A percentile compares a stretch with the other conserved stretches of the same genome.
phyloP scores from a whole-genome alignment of 768 basidiomycete genomes.

The Rhodotorula toruloides region DNA sequence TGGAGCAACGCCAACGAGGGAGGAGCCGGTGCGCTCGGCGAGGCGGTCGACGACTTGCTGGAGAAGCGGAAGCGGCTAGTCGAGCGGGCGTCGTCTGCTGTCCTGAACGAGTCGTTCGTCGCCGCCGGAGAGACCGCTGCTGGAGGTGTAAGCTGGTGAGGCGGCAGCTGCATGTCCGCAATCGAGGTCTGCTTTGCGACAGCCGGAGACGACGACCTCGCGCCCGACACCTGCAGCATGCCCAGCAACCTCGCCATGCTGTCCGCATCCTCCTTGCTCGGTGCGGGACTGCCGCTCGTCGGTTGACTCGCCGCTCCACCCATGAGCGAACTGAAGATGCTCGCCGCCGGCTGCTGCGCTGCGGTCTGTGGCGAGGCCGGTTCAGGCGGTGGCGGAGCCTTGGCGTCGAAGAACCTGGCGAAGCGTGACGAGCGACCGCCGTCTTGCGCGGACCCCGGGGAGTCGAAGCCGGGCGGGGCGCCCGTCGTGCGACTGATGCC shows the following conservation, averaged over 20 bases:
- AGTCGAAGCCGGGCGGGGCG: conserved; percentile 16
- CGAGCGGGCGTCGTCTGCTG: conserved; percentile 13
- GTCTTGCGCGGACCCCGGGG: neutral
- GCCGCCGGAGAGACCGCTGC: neutral
- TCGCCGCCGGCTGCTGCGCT: conserved; percentile 12
- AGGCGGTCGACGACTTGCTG: neutral
- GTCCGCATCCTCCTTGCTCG: conserved; percentile 35
- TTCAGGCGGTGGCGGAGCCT: conserved; percentile 13
- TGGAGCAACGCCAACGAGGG: neutral
- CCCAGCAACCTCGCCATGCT: conserved; percentile 33
- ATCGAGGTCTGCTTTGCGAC: no score
- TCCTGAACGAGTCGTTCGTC: neutral
- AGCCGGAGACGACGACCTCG: neutral
- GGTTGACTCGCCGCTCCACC: neutral
- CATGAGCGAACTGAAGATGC: conserved; percentile 29
- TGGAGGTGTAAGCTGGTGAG: neutral
- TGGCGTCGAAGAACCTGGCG: conserved; percentile 39
- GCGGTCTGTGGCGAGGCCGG: neutral
- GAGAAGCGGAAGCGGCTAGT: conserved; percentile 27
- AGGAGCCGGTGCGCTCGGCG: neutral
- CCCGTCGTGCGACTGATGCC: conserved; percentile 12
- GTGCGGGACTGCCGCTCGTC: neutral
- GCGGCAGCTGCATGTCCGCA: neutral
- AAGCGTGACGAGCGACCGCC: conserved; percentile 30
- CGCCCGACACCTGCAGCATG: conserved; percentile 34